Conservation (phyloP, 2,329 filamentous ascomycete genomes). For the Talaromyces sp. region DNA sequence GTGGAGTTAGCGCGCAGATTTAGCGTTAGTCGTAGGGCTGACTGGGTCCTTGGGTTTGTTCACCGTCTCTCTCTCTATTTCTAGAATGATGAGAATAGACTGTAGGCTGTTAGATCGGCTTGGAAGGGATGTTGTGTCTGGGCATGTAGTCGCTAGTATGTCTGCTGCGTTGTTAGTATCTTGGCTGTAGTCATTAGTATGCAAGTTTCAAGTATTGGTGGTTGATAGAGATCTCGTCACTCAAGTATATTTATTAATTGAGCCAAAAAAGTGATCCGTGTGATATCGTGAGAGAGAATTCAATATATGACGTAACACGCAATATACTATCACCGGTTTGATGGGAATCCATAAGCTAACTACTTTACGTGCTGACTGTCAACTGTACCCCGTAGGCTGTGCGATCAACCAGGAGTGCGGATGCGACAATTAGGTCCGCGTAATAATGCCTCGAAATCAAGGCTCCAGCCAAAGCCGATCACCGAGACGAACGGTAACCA, state of each 20-base stretch:
- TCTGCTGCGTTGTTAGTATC: too few relatives aligned
- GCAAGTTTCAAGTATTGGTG: too few relatives aligned
- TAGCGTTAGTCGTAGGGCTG: conserved; percentile 17
- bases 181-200: too few relatives aligned
- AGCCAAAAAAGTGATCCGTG: too few relatives aligned
- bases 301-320: background rate
- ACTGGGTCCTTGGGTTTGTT: conserved; percentile 5
- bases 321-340: background rate
- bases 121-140: too few relatives aligned
- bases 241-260: background rate
- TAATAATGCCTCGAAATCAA: background rate
- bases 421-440: background rate
- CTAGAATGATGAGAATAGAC: too few relatives aligned
- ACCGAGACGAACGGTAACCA: background rate
- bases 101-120: too few relatives aligned
- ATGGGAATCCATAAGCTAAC: too few relatives aligned
- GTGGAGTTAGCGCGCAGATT: background rate
- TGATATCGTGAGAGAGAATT: background rate
- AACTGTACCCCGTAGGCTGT: background rate
- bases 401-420: background rate
- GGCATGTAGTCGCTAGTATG: too few relatives aligned
- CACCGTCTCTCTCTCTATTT: conserved; percentile 9
- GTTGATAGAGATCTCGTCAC: background rate
- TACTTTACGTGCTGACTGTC: background rate
- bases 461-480: background rate